Base-by-base conservation (phyloP, 805 yeast species). In the Saturnispora hagleri region DNA sequence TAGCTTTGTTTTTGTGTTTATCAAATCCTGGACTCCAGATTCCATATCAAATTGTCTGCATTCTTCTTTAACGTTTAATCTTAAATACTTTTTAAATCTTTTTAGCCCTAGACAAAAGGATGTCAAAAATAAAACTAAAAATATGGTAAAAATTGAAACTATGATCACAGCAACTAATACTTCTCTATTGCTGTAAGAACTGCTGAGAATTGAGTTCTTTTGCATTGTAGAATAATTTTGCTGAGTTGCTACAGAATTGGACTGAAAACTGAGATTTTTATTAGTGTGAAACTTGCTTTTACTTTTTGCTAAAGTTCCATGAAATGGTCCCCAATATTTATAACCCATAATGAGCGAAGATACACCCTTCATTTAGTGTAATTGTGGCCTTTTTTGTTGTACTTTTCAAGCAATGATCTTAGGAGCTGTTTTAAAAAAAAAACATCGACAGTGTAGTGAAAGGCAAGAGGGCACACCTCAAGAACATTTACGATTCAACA, bases 71-170 rank as follows among this genome's bases (percentile, higher is more conserved):
- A 40, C 34, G 26, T 18, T 15, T 5, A 38, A 18, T 15, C 22
- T 31, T n/a, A 52, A 27, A 15, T 48, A 26, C 20, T 28, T 26
- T 27, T 9, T 43, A 20, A 50, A 53, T 40, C 44, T 43, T 26
- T 33, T 34, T 17, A 15, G 27, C 5, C 53, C 50, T 3, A 47
- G 18, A n/a, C 45, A 50, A 15, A 47, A 35, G 12, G 42, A 47
- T 5, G 28, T 27, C 5, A 41, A 15, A 41, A 43, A 53, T 8
- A 47, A 2, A 12, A 26, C 34, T 43, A 50, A 26, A 5, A 38
- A 26, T 2, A 53, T 12, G 4, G 27, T 15, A 5, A 44, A 34
- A 5, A 40, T 9, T 6, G 12, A 20, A 8, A 53, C n/a, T 4
- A 44, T 17, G 8, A 47, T 4, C n/a, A 47, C n/a, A 2, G 53